These are phyloP conservation scores for Jimgerdemannia lactiflua DNA, from an alignment of 192 early-diverging fungal species.

Conservation along the genomic window DNA sequence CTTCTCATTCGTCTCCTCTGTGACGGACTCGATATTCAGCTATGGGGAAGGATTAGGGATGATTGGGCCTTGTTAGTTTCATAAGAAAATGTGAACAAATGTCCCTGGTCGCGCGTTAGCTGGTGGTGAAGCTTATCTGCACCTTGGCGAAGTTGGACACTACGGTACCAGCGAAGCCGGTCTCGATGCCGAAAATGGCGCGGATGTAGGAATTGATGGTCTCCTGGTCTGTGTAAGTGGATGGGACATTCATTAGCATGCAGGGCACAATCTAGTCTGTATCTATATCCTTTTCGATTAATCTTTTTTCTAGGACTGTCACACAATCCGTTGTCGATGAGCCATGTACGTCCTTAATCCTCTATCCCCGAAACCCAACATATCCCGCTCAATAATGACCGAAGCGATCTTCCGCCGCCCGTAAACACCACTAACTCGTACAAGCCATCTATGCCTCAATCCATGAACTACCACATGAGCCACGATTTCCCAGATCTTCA, in stretches of 20 bases:
- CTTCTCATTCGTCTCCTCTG: slow-evolving; percentile 93
- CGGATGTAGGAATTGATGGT: slow-evolving; percentile 69
- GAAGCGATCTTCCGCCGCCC: background rate
- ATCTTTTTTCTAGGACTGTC: too few species aligned
- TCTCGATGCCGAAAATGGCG: slow-evolving; percentile 76
- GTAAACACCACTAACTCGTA: too few species aligned
- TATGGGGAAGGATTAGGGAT: slow-evolving; percentile 17
- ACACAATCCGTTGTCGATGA: background rate
- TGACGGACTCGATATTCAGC: slow-evolving; percentile 81
- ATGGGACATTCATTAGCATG: background rate
- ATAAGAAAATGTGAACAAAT: too few species aligned
- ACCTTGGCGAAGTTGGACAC: slow-evolving; percentile 81
- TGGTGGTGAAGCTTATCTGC: slow-evolving; percentile 5
- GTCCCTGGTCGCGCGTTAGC: background rate
- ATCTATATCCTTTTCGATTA: too few species aligned
- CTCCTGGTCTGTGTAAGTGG: slow-evolving; percentile 61
- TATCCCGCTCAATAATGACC: background rate
- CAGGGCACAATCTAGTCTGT: too few species aligned
- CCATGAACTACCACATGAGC: too few species aligned
- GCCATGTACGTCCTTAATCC: too few species aligned
- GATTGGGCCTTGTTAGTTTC: background rate
- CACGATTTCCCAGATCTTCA: too few species aligned
- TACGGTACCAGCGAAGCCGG: slow-evolving; percentile 78
- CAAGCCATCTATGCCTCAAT: too few species aligned
- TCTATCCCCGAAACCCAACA: too few species aligned